Percentiles rank a stretch among this genome's conserved stretches.
phyloP scores from a whole-genome alignment of 768 basidiomycete species.

The Agrocybe pediades region DNA sequence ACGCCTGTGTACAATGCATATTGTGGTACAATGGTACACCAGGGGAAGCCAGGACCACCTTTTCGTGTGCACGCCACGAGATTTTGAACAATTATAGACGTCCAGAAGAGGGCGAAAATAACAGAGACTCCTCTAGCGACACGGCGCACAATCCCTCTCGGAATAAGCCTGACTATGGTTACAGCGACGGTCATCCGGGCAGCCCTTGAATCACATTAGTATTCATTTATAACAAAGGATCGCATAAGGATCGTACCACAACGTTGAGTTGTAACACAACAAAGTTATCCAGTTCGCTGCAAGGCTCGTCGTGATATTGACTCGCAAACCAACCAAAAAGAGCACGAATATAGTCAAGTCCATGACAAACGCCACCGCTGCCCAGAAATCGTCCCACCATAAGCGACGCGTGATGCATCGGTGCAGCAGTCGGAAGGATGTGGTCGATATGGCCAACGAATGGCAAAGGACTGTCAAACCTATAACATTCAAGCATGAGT shows the following conservation, averaged over 20 bases:
- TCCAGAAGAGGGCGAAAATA: constrained; percentile 3
- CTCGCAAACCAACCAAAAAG: background rate
- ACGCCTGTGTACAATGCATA: background rate
- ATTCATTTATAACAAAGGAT: background rate
- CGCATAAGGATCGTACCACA: background rate
- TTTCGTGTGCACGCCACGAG: constrained; percentile 6
- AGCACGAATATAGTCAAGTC: background rate
- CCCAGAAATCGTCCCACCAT: background rate
- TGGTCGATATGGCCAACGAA: background rate
- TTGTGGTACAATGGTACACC: background rate
- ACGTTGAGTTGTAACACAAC: background rate
- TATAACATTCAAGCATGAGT: background rate
- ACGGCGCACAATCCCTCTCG: background rate
- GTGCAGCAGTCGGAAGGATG: background rate
- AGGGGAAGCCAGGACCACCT: background rate
- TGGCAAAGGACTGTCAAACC: background rate
- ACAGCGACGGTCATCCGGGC: constrained; percentile 10
- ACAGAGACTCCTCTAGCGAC: background rate
- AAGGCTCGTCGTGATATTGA: background rate
- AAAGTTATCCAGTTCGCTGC: background rate
- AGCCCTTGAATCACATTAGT: constrained; percentile 1
- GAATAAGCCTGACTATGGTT: constrained; percentile 12
- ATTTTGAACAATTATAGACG: constrained; percentile 6
- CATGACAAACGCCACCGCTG: background rate
- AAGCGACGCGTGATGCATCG: background rate